Base-by-base conservation (phyloP, 176 grass and related monocot species). In the Avena eriantha region DNA sequence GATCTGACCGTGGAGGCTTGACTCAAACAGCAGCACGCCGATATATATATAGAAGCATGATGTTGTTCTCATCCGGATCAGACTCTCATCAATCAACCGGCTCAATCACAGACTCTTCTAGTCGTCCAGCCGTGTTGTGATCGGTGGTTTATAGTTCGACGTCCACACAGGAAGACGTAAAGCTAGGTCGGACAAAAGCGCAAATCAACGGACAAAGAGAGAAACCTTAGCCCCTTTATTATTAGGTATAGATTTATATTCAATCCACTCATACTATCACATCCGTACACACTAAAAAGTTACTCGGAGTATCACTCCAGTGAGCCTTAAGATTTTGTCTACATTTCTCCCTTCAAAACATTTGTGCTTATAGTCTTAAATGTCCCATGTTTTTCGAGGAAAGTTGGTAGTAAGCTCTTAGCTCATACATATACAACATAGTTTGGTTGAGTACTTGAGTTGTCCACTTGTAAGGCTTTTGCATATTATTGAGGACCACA, bases 391-490 rank as follows among this genome's bases (percentile, higher is more conserved):
- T 77, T 77, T 19, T 35, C 8, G 5, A 35, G 8, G 8, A 18
- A 55, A 19, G 49, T 55, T 77, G 26, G 26, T 77, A 55, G 33
- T 17, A 35, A 69, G 33, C 22, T 24, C 10, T 61, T 61, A 73
- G 21, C 15, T 50, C 12, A 50, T 74, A 74, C 48, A 76, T 17
- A 24, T 53, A 51, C 48, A 48, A 4, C 69, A 77, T 19, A 9
- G 23, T 34, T 77, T 54, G 4, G 74, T 35, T 77, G 50, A 35
- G 26, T 33, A 34, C 48, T 76, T 34, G 49, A 77, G 26, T 33
- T 78, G 23, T 81, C 43, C 66, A 80, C 31, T 51, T 81, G 41
- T 35, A 54, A 55, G 75, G 51, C 31, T 76, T 24, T 15, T 78
- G 31, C 43, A 14, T 79, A 15, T 43, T 57, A 5, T 13, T 17